A percentile compares a stretch with the other conserved stretches of the same genome.
phyloP scores from a whole-genome alignment of 2,329 filamentous ascomycete genomes.

The Alternaria gaisen region DNA sequence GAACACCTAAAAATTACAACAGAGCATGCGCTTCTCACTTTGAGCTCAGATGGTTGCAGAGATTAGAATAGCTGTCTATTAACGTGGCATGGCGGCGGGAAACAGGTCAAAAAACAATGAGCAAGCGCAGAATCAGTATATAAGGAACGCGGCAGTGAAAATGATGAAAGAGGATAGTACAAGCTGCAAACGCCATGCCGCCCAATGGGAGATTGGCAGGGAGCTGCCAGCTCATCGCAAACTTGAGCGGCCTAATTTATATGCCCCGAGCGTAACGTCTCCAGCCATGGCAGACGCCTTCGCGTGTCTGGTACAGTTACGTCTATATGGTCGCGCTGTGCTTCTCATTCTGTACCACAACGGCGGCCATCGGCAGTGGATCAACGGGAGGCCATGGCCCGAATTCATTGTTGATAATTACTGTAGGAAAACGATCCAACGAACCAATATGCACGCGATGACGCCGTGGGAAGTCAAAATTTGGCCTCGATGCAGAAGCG shows the following conservation, averaged over 20 bases:
- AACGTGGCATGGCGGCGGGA: conserved; percentile 49
- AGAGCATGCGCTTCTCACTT: conserved; percentile 38
- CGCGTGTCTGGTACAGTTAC: conserved; percentile 34
- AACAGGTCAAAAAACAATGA: conserved; percentile 40
- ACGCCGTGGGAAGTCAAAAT: conserved; percentile 29
- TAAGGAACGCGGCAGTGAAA: conserved; percentile 40
- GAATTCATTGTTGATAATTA: conserved; percentile 17
- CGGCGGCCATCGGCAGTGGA: conserved; percentile 25
- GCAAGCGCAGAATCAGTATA: conserved; percentile 50
- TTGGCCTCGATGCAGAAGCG: conserved; percentile 38
- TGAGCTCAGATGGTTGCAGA: conserved; percentile 26
- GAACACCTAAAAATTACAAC: conserved; percentile 2
- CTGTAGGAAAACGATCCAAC: conserved; percentile 21
- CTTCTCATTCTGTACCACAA: conserved; percentile 26
- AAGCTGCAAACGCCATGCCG: conserved; percentile 33
- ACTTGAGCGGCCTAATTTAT: conserved; percentile 45
- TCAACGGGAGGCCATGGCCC: conserved; percentile 24
- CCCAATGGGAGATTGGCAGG: conserved; percentile 45
- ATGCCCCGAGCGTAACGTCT: conserved; percentile 40
- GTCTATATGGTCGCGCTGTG: conserved; percentile 24
- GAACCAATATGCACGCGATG: conserved; percentile 34
- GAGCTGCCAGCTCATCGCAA: conserved; percentile 44
- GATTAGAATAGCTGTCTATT: conserved; percentile 43
- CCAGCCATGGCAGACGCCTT: conserved; percentile 35
- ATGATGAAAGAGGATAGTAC: conserved; percentile 40